Base-by-base conservation (phyloP, 2,329 filamentous ascomycete species). In the Aspergillus fumigatiaffinis region DNA sequence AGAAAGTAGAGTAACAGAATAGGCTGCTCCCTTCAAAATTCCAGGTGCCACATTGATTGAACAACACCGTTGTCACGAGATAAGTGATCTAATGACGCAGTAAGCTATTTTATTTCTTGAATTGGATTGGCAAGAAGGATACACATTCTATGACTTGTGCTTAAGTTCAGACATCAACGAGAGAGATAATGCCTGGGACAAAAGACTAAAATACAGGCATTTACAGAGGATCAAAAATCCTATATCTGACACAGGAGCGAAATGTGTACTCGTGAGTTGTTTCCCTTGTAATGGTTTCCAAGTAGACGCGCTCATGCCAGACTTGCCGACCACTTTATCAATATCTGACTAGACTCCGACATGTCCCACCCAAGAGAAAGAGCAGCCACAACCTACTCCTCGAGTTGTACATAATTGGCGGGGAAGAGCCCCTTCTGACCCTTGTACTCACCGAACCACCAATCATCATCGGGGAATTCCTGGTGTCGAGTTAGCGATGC, bases 391-490 rank as follows among this genome's bases (percentile, higher is more conserved):
- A 47, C 5, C 44, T 47, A 47, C 44, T 47, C 21, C 21, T 23
- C 44, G 12, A 47, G 64, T 59, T 77, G 69, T 25, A 80, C 79
- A 60, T 81, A 81, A 63, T 79, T 80, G n/a, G 78, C 76, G 9
- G 79, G 79, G 84, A 99, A 99, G 49, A 99, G 82, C 60, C 94
- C 94, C 29, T 84, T 84, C 57, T 87, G 84, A 52, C 92, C 92
- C 26, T 87, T 82, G 74, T 89, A 95, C 68, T 90, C 86, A 57
- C 94, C 94, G 67, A 93, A 89, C 94, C 94, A 99, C 94, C 94
- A 99, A 72, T 99, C 94, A 64, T 97, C 93, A 68, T 97, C 94
- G 2, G 94, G 94, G 76, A 97, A 97, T 79, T 97, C 91, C 87
- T 89, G 66, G 23, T 38, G 21, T 12, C 55, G 25, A 47, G 47